Conservation (phyloP, 2,329 filamentous ascomycete species). For the Rosellinia necatrix region DNA sequence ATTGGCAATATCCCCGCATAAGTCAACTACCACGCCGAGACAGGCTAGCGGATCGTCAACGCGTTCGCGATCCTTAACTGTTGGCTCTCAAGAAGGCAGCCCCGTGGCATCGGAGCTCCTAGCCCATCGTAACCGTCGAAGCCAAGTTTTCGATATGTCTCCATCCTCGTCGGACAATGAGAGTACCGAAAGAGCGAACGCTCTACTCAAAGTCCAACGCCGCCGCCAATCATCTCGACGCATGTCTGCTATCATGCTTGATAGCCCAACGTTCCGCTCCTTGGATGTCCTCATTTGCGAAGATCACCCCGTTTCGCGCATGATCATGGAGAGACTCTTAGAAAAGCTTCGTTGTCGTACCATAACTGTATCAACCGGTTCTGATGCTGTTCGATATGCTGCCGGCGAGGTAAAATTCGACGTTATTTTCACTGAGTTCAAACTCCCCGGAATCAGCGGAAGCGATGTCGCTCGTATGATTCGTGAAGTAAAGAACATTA, state of each 20-base stretch:
- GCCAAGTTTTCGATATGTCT: slow-evolving; percentile 94
- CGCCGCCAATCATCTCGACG: slow-evolving; percentile 94
- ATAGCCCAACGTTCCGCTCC: slow-evolving; percentile 85
- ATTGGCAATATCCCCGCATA: slow-evolving; percentile 65
- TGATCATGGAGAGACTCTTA: slow-evolving; percentile 98
- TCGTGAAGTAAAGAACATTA: slow-evolving; percentile 92
- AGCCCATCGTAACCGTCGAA: slow-evolving; percentile 80
- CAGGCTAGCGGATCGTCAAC: slow-evolving; percentile 66
- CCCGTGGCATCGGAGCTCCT: slow-evolving; percentile 70
- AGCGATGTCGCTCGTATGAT: slow-evolving; percentile 98
- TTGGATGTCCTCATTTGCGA: slow-evolving; percentile 96
- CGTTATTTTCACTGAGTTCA: slow-evolving; percentile 97
- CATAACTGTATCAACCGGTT: slow-evolving; percentile 86
- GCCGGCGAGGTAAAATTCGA: slow-evolving; percentile 98
- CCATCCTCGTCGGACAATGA: slow-evolving; percentile 98
- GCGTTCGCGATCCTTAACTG: slow-evolving; percentile 84
- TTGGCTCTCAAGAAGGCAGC: slow-evolving; percentile 92
- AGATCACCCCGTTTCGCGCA: slow-evolving; percentile 92
- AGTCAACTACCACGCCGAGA: slow-evolving; percentile 62
- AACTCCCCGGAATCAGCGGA: slow-evolving; percentile 91
- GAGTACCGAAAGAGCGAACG: slow-evolving; percentile 81
- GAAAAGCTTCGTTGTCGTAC: slow-evolving; percentile 95
- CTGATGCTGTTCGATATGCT: slow-evolving; percentile 89
- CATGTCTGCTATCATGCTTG: slow-evolving; percentile 86
- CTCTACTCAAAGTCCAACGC: slow-evolving; percentile 86